A percentile compares a stretch with the other conserved stretches of the same genome.
phyloP scores from a whole-genome alignment of 1,284 basidiomycete genomes.

The Ustilago xerochloae region DNA sequence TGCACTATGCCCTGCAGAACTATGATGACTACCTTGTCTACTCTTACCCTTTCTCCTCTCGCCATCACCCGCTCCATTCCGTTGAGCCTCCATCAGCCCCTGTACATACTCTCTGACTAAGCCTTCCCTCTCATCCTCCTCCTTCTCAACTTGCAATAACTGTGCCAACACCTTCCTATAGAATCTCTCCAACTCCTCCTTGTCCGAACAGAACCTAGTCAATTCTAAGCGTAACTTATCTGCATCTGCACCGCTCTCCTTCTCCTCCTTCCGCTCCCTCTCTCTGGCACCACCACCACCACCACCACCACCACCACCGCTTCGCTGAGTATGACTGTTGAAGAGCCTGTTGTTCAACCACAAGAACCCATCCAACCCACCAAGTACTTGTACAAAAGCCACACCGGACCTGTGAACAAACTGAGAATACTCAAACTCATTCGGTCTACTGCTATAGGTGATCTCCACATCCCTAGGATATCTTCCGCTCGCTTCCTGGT shows the following conservation, averaged over 20 bases:
- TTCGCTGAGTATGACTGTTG: conserved; percentile 50
- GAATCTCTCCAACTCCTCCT: conserved; percentile 50
- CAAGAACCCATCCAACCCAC: conserved; percentile 61
- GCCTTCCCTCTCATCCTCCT: conserved; percentile 17
- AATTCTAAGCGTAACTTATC: conserved; percentile 55
- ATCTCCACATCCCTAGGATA: conserved; percentile 59
- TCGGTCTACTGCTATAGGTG: conserved; percentile 63
- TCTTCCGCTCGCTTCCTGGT: conserved; percentile 61
- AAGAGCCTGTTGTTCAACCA: conserved; percentile 66
- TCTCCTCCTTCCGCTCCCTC: not conserved
- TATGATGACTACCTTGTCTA: conserved; percentile 15
- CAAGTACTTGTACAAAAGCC: conserved; percentile 66
- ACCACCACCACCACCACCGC: no score
- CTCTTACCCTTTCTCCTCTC: conserved; percentile 10
- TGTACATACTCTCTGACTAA: conserved; percentile 17
- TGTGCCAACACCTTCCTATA: conserved; percentile 48
- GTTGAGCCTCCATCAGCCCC: not conserved
- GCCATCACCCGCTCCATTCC: not conserved
- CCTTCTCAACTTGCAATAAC: conserved; percentile 37
- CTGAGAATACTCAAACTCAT: conserved; percentile 63
- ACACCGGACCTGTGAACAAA: conserved; percentile 65
- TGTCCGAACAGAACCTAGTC: conserved; percentile 53
- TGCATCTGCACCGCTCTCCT: conserved; percentile 27
- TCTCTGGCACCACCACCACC: no score
- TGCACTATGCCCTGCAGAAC: not conserved